Base-by-base conservation (phyloP, 208 protist genomes). In the Acanthamoeba quina region DNA sequence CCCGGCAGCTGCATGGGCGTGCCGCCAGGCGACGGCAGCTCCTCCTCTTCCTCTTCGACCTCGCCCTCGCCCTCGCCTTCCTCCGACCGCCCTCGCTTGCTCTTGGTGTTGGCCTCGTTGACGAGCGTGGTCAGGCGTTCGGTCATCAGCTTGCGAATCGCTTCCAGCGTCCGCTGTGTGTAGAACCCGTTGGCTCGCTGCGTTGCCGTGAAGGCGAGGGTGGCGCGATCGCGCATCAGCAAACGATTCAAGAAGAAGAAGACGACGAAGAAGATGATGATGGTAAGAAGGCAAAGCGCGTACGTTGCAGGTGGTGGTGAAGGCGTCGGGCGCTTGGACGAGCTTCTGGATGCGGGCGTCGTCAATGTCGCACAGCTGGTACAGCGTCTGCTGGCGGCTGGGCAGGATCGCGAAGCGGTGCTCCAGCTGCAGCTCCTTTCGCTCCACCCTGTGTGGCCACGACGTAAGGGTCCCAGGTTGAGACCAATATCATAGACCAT, bases 341-440 rank as follows among this genome's bases (percentile, higher is more conserved):
- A 88, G 52, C 78, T 60, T 31, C 34, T 88, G 78, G 49, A 88
- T 62, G 26, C 29, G 19, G 44, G 44, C 49, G 34, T 88, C 78
- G 26, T 88, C 78, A n/a, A 88, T 54, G 78, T 88, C 78, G 78
- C 78, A 88, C 37, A 88, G 44, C 49, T 88, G 78, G 52, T 88
- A 88, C 49, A 54, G 44, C 7, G 78, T 88, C 52, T 88, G 78
- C 52, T 62, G 44, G 13, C 29, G 78, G 78, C 44, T 54, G 26
- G 78, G 78, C 44, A 62, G 49, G 29, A 88, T 44, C 44, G 34
- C 13, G 52, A 88, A 88, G 21, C 78, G 44, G 34, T 88, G 34
- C 78, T 88, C 78, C 78, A 88, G 34, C 29, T 88, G 19, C 78
- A 88, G 52, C 26, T 62, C 78, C 52, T 88, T 37, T 37, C 34